Base-by-base conservation (phyloP, 164 flowering plant species). In the Vitis riparia region DNA sequence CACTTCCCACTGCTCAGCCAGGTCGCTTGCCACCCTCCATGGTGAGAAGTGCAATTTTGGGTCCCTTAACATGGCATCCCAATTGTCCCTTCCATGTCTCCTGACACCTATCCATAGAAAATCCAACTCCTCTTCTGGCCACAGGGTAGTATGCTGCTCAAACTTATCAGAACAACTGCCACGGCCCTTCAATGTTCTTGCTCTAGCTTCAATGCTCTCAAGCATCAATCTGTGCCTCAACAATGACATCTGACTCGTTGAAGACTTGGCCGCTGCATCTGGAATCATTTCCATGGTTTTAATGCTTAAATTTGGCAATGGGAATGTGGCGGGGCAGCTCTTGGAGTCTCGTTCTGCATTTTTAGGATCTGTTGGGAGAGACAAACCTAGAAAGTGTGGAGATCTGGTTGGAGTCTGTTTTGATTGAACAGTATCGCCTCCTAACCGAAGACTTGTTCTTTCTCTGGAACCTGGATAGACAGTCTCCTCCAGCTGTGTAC, bases 111-210 rank as follows among this genome's bases (percentile, higher is more conserved):
- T 77, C 94, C 94, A 89, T 27, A 88, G 89, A 72, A 37, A 82
- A 73, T 89, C 94, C 60, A 89, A 70, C 69, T 89, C 94, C 53
- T 88, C 88, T 65, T 89, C 94, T 48, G 83, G 82, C 94, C 94
- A 89, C 50, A 55, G 17, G 61, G 51, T 55, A 47, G 69, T 13
- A 19, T 19, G 52, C 1, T 59, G 69, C 75, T 71, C 68, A 37
- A 73, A 65, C 37, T 65, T 73, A n/a, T 74, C 85, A 2, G 56
- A 51, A 48, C 77, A 76, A 55, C 53, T 58, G 47, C 73, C 67
- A 57, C 62, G 71, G 73, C 67, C 77, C 37, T 52, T 76, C n/a
- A 66, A 64, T 13, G 79, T 67, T 66, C 75, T 75, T 44, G 81
- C 80, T 67, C 77, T 74, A 30, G 47, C 74, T 70, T 69, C 50